phyloP scores from a whole-genome alignment of 2,329 filamentous ascomycete genomes.

The Paracoccidioides brasiliensis region DNA sequence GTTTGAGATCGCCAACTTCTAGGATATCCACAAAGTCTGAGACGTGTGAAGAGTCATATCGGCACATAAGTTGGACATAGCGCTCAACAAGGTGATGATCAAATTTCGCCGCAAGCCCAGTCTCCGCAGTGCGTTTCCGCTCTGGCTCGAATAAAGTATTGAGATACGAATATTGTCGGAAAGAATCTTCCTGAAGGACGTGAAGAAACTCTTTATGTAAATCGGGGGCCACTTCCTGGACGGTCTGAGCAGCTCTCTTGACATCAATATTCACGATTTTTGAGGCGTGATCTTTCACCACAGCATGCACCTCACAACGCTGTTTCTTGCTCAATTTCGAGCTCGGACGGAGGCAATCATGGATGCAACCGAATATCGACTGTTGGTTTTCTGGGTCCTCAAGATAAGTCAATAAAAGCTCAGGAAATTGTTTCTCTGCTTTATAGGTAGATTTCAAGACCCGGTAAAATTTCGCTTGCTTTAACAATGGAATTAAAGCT shows the following conservation, averaged over 20 bases:
- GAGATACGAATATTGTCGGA: constrained; percentile 64
- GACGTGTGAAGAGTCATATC: constrained; percentile 67
- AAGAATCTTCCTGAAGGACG: constrained; percentile 46
- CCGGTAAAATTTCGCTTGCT: constrained; percentile 70
- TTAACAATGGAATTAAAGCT: constrained; percentile 62
- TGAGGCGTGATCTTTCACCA: constrained; percentile 51
- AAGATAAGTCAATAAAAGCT: constrained; percentile 68
- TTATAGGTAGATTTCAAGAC: constrained; percentile 84
- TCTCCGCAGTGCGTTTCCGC: constrained; percentile 24
- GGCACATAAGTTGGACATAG: constrained; percentile 86
- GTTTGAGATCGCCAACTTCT: constrained; percentile 61
- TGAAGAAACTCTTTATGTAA: constrained; percentile 55
- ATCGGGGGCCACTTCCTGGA: constrained; percentile 49
- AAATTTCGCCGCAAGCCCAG: constrained; percentile 18
- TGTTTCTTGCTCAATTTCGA: constrained; percentile 57
- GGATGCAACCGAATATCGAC: constrained; percentile 65
- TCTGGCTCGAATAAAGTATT: constrained; percentile 58
- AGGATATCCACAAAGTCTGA: constrained; percentile 69
- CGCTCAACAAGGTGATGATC: constrained; percentile 58
- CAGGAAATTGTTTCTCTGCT: constrained; percentile 62
- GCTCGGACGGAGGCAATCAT: constrained; percentile 55
- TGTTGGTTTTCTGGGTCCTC: constrained; percentile 68
- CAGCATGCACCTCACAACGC: constrained; percentile 53
- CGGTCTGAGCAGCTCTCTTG: constrained; percentile 48
- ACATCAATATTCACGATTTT: constrained; percentile 58